Conservation (phyloP, 768 basidiomycete genomes). For the Xanthoconium stramineum region DNA sequence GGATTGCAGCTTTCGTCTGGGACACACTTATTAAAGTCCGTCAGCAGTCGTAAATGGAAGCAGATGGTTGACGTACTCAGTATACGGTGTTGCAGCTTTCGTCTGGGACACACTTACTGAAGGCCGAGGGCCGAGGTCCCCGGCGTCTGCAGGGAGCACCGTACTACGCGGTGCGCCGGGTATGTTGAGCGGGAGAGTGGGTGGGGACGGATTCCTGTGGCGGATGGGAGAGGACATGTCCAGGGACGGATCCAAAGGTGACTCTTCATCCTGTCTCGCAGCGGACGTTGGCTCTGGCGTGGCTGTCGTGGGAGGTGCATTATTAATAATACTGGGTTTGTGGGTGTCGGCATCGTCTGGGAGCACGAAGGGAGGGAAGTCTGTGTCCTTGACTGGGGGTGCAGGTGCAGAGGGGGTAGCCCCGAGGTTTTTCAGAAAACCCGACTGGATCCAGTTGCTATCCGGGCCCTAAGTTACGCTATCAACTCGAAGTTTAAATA, state of each 20-base stretch:
- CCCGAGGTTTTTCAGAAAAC: too few relatives aligned
- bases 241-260: constrained; percentile 2
- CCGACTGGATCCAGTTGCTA: too few relatives aligned
- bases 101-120: too few relatives aligned
- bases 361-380: constrained; percentile 65
- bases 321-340: background rate
- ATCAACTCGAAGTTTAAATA: too few relatives aligned
- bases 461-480: too few relatives aligned
- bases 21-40: too few relatives aligned
- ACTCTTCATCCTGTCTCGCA: background rate
- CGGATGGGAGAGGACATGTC: constrained; percentile 12
- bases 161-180: constrained; percentile 48
- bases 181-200: constrained; percentile 51
- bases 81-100: too few relatives aligned
- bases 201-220: constrained; percentile 39
- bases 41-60: too few relatives aligned
- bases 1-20: too few relatives aligned
- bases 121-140: constrained; percentile 62
- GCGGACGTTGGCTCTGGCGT: background rate
- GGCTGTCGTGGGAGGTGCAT: constrained; percentile 6
- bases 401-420: constrained; percentile 77
- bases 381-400: constrained; percentile 70
- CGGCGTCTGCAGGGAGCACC: constrained; percentile 34
- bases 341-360: constrained; percentile 52
- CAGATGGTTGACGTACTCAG: too few relatives aligned